These are phyloP conservation scores for Musa itinerans DNA, from an alignment of 176 grass and related monocot genomes.

Conservation along the genomic window DNA sequence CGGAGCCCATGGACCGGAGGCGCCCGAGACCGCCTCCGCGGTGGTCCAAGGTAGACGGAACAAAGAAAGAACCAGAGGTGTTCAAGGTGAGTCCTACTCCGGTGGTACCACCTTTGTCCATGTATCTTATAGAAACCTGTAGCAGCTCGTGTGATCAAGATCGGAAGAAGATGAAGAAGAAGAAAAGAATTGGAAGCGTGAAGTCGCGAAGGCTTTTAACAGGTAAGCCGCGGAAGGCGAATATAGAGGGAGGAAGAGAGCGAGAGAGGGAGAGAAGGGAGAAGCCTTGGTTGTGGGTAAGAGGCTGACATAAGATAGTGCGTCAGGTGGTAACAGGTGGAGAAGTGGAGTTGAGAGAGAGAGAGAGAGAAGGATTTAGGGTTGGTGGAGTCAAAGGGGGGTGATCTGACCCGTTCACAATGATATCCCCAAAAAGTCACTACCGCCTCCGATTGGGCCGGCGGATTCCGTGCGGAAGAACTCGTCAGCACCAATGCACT, in stretches of 20 bases:
- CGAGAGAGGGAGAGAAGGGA: background rate
- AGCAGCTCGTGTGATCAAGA: too few species aligned
- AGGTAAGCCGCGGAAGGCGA: background rate
- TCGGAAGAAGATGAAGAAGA: background rate
- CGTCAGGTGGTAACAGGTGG: background rate
- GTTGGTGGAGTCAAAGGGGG: background rate
- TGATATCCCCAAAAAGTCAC: background rate
- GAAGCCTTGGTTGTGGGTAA: constrained; percentile 30
- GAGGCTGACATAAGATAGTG: constrained; percentile 33
- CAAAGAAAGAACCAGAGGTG: constrained; percentile 21
- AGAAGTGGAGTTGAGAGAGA: constrained; percentile 3
- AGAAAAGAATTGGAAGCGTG: background rate
- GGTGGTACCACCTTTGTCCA: constrained; percentile 10
- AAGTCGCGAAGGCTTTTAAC: background rate
- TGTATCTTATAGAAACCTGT: too few species aligned
- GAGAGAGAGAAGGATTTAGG: too few species aligned
- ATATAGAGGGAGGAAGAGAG: background rate
- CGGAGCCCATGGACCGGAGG: background rate
- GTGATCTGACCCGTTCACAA: constrained; percentile 7
- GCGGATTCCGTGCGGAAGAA: constrained; percentile 32
- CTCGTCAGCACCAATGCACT: constrained; percentile 22
- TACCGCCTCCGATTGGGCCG: constrained; percentile 42
- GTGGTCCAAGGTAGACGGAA: constrained; percentile 21
- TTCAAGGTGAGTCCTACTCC: constrained; percentile 32
- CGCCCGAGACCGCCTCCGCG: background rate